Conservation (phyloP, 2,329 filamentous ascomycete species). For the Aspergillus alliaceus region DNA sequence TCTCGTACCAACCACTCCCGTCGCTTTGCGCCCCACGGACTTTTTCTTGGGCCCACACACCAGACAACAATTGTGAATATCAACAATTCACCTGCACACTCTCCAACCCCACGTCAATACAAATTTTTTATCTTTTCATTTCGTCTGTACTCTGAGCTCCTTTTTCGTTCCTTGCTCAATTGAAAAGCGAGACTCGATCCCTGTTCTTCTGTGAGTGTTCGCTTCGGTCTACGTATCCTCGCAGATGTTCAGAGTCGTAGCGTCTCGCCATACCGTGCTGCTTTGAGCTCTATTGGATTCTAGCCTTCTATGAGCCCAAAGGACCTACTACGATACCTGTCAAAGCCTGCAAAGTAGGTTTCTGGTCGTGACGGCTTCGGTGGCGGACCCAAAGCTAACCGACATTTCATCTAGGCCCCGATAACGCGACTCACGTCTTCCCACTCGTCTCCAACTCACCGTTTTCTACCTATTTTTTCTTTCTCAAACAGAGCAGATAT, state of each 20-base stretch:
- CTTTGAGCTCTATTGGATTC: slow-evolving; percentile 33
- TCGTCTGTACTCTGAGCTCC: slow-evolving; percentile 22
- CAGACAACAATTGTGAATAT: background rate
- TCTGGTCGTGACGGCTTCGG: background rate
- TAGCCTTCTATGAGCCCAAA: slow-evolving; percentile 81
- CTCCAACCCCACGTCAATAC: background rate
- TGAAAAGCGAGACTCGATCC: background rate
- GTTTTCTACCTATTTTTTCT: slow-evolving; percentile 16
- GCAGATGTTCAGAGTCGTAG: slow-evolving; percentile 37
- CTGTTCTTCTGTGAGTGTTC: background rate
- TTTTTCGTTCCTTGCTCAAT: slow-evolving; percentile 19
- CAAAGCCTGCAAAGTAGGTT: slow-evolving; percentile 86
- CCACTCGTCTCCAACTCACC: slow-evolving; percentile 17
- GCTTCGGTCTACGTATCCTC: slow-evolving; percentile 2
- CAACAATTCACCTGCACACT: background rate
- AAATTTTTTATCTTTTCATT: slow-evolving; percentile 6
- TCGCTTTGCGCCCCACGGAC: slow-evolving; percentile 4
- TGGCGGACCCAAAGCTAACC: slow-evolving; percentile 14
- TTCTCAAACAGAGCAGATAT: slow-evolving; percentile 52
- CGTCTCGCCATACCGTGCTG: slow-evolving; percentile 33
- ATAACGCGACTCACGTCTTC: slow-evolving; percentile 53
- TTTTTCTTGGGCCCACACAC: slow-evolving; percentile 13
- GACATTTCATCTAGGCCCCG: slow-evolving; percentile 53
- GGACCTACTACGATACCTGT: slow-evolving; percentile 89
- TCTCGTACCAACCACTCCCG: background rate